phyloP scores from a whole-genome alignment of 129 eudicot genomes.

The Artemisia tridentata region DNA sequence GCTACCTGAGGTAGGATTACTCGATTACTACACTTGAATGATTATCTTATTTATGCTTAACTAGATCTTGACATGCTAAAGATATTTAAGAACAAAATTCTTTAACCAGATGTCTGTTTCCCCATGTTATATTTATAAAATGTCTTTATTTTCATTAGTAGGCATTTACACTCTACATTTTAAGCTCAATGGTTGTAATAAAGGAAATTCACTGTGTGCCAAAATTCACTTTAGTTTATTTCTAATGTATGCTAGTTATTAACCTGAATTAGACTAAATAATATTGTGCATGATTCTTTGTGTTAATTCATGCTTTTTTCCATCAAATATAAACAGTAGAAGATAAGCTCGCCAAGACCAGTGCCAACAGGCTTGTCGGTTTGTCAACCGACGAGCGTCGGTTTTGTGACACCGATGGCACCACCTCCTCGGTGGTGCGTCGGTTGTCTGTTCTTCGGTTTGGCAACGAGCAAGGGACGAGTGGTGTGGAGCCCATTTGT shows the following conservation, averaged over 20 bases:
- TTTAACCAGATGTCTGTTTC: not conserved
- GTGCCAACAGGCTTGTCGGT: no score
- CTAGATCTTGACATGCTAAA: not conserved
- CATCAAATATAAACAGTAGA: not conserved
- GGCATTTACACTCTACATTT: not conserved
- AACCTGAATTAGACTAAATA: not conserved
- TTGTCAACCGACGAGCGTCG: no score
- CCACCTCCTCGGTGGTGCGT: no score
- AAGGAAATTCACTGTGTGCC: no score
- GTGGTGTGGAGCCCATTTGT: no score
- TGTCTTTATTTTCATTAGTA: not conserved
- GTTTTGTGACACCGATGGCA: no score
- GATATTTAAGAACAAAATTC: not conserved
- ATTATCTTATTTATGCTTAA: not conserved
- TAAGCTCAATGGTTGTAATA: no score
- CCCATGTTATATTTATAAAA: not conserved
- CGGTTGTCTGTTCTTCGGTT: no score
- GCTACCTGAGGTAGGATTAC: conserved; percentile 71
- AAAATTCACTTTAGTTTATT: not conserved
- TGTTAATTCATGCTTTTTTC: not conserved
- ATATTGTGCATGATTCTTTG: not conserved
- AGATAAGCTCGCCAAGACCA: not conserved
- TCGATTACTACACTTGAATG: not conserved
- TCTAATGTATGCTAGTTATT: not conserved
- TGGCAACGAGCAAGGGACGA: no score